phyloP scores from a whole-genome alignment of 208 protist species.

The Leishmania tropica region DNA sequence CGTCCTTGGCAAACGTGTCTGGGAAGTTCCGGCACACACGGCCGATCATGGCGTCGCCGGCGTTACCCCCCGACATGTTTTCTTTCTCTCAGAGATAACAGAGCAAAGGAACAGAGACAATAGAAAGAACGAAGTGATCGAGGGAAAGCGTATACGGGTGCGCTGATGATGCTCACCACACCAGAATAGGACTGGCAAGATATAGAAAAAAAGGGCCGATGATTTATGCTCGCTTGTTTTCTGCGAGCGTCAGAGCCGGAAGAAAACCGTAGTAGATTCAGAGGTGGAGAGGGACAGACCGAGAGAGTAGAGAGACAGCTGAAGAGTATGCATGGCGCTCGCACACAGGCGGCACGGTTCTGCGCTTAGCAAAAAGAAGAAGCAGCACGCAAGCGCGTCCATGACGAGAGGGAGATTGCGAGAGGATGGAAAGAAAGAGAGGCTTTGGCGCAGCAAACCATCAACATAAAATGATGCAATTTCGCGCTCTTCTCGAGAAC shows the following conservation, averaged over 20 bases:
- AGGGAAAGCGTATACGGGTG: background rate
- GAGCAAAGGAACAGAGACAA: background rate
- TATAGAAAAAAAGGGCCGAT: background rate
- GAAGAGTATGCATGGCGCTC: background rate
- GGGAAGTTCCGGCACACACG: slow-evolving; percentile 66
- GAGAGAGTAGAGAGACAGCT: background rate
- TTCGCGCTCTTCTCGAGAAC: background rate
- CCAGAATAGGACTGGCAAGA: background rate
- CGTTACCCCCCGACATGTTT: slow-evolving; percentile 46
- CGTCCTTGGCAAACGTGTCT: slow-evolving; percentile 70
- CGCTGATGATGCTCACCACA: background rate
- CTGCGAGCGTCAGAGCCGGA: background rate
- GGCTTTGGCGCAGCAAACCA: too few relatives aligned
- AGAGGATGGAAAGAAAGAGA: background rate
- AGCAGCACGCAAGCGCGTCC: background rate
- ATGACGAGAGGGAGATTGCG: background rate
- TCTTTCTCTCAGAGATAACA: background rate
- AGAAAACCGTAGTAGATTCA: background rate
- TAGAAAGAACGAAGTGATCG: slow-evolving; percentile 4
- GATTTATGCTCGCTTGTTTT: background rate
- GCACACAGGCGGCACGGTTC: too few relatives aligned
- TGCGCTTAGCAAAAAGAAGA: too few relatives aligned
- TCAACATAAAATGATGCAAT: background rate
- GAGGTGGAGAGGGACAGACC: background rate
- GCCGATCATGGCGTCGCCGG: slow-evolving; percentile 71